Base-by-base conservation (phyloP, 768 basidiomycete species). In the Leccinum subgranulosum region DNA sequence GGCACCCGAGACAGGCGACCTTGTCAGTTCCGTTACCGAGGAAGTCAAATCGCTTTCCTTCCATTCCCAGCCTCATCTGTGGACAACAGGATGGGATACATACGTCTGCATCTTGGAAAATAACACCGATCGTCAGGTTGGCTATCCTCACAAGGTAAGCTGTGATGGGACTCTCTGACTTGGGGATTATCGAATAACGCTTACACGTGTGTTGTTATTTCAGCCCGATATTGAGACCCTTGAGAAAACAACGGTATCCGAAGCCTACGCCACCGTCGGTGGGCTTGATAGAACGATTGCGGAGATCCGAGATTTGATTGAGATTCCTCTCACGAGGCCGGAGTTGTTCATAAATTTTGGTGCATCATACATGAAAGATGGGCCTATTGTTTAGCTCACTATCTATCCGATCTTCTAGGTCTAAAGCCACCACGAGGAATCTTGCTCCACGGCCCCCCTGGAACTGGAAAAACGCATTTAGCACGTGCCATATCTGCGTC, bases 381-480 rank as follows among this genome's bases (percentile, higher is more conserved):
- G 29, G 29, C 34, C 55, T 57, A 33, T 25, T 11, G 61, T 79
- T 51, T 54, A 46, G 54, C 51, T 61, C 56, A 53, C 23, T 31
- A 25, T 25, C 39, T 49, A 12, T 23, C n/a, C 39, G 47, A 50
- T 59, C n/a, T 55, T 51, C 23, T 54, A 84, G 93, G 91, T 34
- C 79, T 99, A n/a, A 94, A 91, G 65, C 95, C 96, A 15, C 95
- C 96, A n/a, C 86, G 92, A 48, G 97, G 97, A 4, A 89, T 98
- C 47, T 81, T 98, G 19, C 82, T 99, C 2, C 88, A 98, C 71
- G 97, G 97, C 11, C 95, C 94, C 11, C 94, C 97, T 3, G 97
- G 97, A 36, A 98, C 97, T 9, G 97, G 97, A 15, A 99, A 99
- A 75, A 99, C 97, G 0, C 94, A 97, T 67, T 79, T 99, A 2